Percentiles rank a stretch among this genome's conserved stretches.
Evolutionary conservation across 257 asterid genomes (phyloP).

Genomic region (Przewalskia tangutica): DNA sequence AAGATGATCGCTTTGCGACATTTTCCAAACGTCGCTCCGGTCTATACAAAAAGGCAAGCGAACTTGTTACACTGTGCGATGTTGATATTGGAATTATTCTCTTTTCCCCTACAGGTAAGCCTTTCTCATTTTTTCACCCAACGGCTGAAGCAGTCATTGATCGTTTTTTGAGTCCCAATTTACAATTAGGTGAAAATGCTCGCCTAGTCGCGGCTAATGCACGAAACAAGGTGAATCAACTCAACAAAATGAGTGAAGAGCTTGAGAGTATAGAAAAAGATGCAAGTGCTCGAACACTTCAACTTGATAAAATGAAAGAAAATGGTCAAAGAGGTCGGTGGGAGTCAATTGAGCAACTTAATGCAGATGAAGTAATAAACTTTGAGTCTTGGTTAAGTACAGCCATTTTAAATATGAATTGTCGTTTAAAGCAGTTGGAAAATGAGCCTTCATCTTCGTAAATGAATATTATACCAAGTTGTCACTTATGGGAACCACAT

Average conservation of each 20-base stretch:
- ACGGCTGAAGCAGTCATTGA: conserved; percentile 11
- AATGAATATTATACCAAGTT: too few species aligned
- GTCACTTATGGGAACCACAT: too few species aligned
- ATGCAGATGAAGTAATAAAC: not conserved
- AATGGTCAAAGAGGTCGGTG: not conserved
- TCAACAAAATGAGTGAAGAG: not conserved
- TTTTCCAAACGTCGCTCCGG: conserved; percentile 28
- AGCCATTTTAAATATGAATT: too few species aligned
- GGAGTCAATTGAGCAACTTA: not conserved
- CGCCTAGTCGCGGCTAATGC: not conserved
- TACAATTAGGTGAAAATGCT: not conserved
- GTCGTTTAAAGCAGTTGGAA: not conserved
- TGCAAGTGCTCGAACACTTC: not conserved
- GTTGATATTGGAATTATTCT: conserved; percentile 20
- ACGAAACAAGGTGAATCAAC: not conserved
- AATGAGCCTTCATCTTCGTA: not conserved
- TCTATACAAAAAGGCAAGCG: conserved; percentile 22
- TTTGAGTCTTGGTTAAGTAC: not conserved
- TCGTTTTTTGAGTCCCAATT: not conserved
- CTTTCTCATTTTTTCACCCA: conserved; percentile 35
- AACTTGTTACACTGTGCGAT: conserved; percentile 16
- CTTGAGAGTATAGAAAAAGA: not conserved
- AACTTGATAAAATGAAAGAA: not conserved
- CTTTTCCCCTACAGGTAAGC: conserved; percentile 27
- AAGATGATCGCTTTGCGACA: conserved; percentile 4